Evolutionary conservation across 2,329 filamentous ascomycete genomes (phyloP).

Genomic region (Pseudocercospora fijiensis): DNA sequence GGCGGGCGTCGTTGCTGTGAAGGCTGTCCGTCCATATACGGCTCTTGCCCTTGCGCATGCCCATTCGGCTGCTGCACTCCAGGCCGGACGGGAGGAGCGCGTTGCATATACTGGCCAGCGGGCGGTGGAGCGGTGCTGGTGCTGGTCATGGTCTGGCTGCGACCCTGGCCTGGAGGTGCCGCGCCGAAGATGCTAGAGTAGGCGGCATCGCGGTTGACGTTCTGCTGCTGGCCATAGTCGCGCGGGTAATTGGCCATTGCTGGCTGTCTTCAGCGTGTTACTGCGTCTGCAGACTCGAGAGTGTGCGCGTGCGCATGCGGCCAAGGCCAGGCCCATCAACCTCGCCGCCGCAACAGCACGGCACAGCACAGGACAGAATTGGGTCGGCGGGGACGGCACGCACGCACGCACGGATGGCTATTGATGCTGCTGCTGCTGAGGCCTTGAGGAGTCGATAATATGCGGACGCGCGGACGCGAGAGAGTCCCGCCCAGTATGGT

Average conservation of each 20-base stretch:
- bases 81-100: constrained; percentile 60
- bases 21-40: constrained; percentile 37
- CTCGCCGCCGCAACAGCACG: constrained; percentile 2
- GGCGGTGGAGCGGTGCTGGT: constrained; percentile 61
- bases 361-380: not conserved
- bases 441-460: not conserved
- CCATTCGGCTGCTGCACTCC: constrained; percentile 40
- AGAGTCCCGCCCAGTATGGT: not conserved
- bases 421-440: not conserved
- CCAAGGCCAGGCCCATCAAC: constrained; percentile 6
- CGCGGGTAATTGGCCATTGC: constrained; percentile 64
- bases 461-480: not conserved
- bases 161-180: constrained; percentile 72
- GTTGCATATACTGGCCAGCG: constrained; percentile 52
- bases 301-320: not conserved
- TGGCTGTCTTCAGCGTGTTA: not conserved
- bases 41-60: constrained; percentile 33
- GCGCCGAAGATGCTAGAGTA: constrained; percentile 95
- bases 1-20: constrained; percentile 42
- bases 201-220: constrained; percentile 71
- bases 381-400: not conserved
- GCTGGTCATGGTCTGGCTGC: constrained; percentile 93
- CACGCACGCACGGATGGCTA: not conserved
- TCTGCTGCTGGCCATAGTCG: constrained; percentile 45
- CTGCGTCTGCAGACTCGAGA: not conserved